Conservation (phyloP, 225 moss, liverwort and hornwort genomes). For the Antitrichia curtipendula region DNA sequence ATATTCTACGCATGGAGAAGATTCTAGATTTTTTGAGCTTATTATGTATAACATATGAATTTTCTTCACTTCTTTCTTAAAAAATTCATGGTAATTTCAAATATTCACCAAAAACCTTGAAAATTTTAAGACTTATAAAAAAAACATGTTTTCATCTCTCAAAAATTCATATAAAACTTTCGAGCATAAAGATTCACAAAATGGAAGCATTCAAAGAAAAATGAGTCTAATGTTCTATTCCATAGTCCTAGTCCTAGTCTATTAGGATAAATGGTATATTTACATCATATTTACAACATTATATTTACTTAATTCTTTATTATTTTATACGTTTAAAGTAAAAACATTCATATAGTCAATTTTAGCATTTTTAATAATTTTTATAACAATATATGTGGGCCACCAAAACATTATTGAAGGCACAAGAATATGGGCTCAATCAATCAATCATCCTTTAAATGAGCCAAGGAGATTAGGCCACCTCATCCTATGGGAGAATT, state of each 20-base stretch:
- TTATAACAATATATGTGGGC: accelerated
- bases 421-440: neutral
- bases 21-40: neutral
- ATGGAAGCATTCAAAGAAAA: neutral
- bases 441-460: no score
- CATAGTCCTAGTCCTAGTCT: accelerated
- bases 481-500: neutral
- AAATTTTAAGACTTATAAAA: neutral
- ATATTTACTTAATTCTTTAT: neutral
- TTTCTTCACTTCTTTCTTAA: neutral
- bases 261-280: neutral
- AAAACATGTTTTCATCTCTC: neutral
- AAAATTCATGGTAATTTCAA: neutral
- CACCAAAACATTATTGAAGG: neutral
- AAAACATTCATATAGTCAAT: neutral
- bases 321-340: neutral
- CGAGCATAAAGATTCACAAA: neutral
- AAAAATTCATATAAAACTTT: neutral
- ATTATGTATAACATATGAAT: neutral
- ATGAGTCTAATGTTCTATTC: neutral
- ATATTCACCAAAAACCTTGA: neutral
- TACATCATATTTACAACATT: no score
- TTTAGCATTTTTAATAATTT: neutral
- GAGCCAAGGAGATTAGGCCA: neutral
- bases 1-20: neutral